Evolutionary conservation across 495 filamentous ascomycete genomes (phyloP).

Genomic region (Penicillium verhagenii): DNA sequence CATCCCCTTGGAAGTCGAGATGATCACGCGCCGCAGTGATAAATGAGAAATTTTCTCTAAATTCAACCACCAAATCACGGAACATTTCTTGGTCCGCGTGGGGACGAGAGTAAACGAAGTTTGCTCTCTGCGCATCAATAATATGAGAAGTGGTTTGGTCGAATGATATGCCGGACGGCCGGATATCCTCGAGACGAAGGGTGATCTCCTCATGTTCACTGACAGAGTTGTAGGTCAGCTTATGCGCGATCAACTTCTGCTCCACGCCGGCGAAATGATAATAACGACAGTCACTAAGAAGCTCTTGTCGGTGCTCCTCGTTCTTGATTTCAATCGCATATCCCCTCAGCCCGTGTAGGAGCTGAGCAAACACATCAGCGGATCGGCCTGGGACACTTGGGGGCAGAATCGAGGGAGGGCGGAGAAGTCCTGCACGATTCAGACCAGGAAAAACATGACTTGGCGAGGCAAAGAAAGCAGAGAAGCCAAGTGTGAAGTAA

Average conservation of each 20-base stretch:
- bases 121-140: too few relatives aligned
- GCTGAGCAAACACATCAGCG: constrained; percentile 74
- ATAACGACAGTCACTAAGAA: constrained; percentile 86
- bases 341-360: constrained; percentile 84
- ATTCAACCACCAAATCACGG: constrained; percentile 77
- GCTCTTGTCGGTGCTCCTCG: constrained; percentile 72
- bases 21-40: constrained; percentile 56
- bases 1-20: constrained; percentile 69
- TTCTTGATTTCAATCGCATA: constrained; percentile 79
- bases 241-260: constrained; percentile 78
- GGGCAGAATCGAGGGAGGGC: constrained; percentile 82
- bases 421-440: constrained; percentile 74
- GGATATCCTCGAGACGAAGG: constrained; percentile 78
- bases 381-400: constrained; percentile 78
- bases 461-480: constrained; percentile 80
- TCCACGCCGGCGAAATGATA: constrained; percentile 91
- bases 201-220: constrained; percentile 71
- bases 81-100: constrained; percentile 75
- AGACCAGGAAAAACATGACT: constrained; percentile 85
- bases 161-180: constrained; percentile 78
- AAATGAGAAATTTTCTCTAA: constrained; percentile 64
- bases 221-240: constrained; percentile 72
- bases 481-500: constrained; percentile 93
- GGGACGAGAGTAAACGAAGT: constrained; percentile 85
- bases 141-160: too few relatives aligned